Percentiles rank a stretch among this genome's conserved stretches.
These are phyloP conservation scores for Wickerhamomyces pijperi DNA, from an alignment of 805 yeast species.

Conservation along the genomic window DNA sequence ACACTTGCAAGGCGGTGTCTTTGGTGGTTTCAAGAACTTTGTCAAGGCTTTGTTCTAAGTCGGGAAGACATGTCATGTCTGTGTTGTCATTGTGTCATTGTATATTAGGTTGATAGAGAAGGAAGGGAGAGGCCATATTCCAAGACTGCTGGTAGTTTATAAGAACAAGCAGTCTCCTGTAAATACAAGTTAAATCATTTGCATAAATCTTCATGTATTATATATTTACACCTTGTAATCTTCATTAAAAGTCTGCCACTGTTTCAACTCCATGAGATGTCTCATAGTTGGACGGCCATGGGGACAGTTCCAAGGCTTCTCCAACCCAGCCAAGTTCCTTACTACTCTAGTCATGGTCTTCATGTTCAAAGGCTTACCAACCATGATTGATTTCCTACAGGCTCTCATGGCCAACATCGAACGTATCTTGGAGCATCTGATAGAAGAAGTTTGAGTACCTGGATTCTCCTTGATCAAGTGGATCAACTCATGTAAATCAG, in stretches of 20 bases:
- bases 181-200: neutral
- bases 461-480: constrained; percentile 50
- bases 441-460: constrained; percentile 21
- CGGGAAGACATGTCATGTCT: neutral
- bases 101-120: no score
- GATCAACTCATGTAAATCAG: constrained; percentile 68
- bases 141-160: neutral
- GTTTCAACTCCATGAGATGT: constrained; percentile 57
- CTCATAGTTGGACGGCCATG: constrained; percentile 98
- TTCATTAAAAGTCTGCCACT: constrained; percentile 31
- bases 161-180: neutral
- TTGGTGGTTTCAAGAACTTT: constrained; percentile 16
- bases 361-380: constrained; percentile 58
- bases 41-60: constrained; percentile 10
- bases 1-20: constrained; percentile 6
- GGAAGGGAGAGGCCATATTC: no score
- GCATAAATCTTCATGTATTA: no score
- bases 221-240: constrained; percentile 31
- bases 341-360: constrained; percentile 63
- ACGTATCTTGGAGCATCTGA: constrained; percentile 69
- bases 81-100: neutral
- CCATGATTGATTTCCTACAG: constrained; percentile 88
- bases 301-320: constrained; percentile 91
- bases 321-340: constrained; percentile 51
- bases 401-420: constrained; percentile 91